phyloP scores from a whole-genome alignment of 768 basidiomycete genomes.

The Boletus sensibilis region DNA sequence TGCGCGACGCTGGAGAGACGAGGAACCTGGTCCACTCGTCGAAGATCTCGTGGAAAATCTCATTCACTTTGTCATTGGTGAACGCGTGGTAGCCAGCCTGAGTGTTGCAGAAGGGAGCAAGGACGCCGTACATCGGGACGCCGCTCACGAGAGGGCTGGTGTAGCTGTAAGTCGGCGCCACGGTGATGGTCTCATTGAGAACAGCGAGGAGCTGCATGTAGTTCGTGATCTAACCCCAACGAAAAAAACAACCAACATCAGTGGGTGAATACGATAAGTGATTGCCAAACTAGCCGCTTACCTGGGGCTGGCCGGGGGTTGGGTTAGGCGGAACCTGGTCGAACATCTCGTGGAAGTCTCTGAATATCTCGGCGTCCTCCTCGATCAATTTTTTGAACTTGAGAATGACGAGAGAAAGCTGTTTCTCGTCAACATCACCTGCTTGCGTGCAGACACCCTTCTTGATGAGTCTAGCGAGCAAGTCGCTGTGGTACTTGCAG shows the following conservation, averaged over 20 bases:
- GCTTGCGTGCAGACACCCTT: slow-evolving; percentile 9
- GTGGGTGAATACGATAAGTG: background rate
- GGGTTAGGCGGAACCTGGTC: slow-evolving; percentile 11
- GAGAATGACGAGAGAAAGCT: slow-evolving; percentile 13
- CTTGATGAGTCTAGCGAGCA: slow-evolving; percentile 29
- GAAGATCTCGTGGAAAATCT: slow-evolving; percentile 39
- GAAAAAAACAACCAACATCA: background rate
- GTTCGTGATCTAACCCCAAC: slow-evolving; percentile 1
- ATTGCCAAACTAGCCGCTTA: background rate
- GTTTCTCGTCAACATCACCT: slow-evolving; percentile 7
- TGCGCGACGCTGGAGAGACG: slow-evolving; percentile 39
- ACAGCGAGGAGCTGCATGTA: slow-evolving; percentile 5
- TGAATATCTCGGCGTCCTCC: slow-evolving; percentile 15
- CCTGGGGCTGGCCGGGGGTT: background rate
- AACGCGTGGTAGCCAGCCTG: slow-evolving; percentile 24
- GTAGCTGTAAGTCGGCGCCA: slow-evolving; percentile 17
- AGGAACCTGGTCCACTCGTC: slow-evolving; percentile 51
- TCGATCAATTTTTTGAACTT: slow-evolving; percentile 27
- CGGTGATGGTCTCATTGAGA: slow-evolving; percentile 13
- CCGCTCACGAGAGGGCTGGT: slow-evolving; percentile 25
- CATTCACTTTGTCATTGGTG: background rate
- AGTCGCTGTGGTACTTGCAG: slow-evolving; percentile 15
- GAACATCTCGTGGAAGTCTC: slow-evolving; percentile 26
- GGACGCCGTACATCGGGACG: slow-evolving; percentile 22
- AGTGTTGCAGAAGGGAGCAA: slow-evolving; percentile 25